Base-by-base conservation (phyloP, 2,329 filamentous ascomycete species). In the Calonectria crousiana region DNA sequence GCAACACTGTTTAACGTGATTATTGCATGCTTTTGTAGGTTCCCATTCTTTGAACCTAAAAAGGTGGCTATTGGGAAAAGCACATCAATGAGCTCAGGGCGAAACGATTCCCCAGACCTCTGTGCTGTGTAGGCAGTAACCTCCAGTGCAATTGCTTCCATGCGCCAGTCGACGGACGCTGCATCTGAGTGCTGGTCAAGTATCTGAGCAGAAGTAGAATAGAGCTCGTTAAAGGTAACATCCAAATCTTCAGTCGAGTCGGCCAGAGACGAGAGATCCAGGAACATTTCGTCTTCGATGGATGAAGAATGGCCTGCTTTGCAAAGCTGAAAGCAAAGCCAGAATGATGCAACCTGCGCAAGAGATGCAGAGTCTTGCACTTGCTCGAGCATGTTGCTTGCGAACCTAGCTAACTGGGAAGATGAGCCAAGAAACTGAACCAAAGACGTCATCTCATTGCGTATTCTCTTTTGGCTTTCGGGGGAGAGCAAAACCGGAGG, bases 11-110 rank as follows among this genome's bases (percentile, higher is more conserved):
- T 97, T 18, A 99, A 88, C 44, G 94, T 94, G 5, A 92, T 91
- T 76, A 98, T 93, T 6, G 96, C 95, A 83, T 98, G 96, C 38
- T 91, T 90, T 77, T 95, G 93, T 20, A 99, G 87, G 32, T 88
- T 87, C 0, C 89, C 84, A 44, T 92, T 91, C 1, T 89, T 87
- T 4, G 95, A 96, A 5, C 95, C 95, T 20, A 99, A 87, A 66
- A 96, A 91, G n/a, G 97, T 95, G 0, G 97, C 90, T n/a, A 98
- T 89, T 0, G 97, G 96, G 83, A 98, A 99, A 16, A 99, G 87
- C 0, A 95, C 92, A 79, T 99, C 97, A 66, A 98, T 95, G 13
- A 99, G 89, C 82, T 98, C 96, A 3, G 92, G 90, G 4, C 94
- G 92, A 83, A 98, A 99, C 0, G 91, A 90, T 67, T 89, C 82